Conservation (phyloP, 75 land plant species). For the Cryptomeria japonica region DNA sequence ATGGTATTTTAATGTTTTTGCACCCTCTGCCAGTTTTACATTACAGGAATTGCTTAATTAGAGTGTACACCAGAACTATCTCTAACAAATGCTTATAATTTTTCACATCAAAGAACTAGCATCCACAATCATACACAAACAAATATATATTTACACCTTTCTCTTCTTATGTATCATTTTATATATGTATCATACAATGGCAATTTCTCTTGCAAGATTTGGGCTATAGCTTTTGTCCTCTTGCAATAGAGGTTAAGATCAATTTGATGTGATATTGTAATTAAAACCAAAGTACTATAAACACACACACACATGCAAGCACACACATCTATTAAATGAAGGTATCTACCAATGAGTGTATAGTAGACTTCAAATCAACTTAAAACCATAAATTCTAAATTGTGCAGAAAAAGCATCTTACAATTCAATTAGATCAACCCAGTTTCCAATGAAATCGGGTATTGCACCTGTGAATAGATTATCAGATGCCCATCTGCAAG, state of each 20-base stretch:
- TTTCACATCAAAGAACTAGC: background rate
- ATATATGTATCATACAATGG: too few relatives aligned
- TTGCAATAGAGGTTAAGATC: background rate
- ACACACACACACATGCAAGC: background rate
- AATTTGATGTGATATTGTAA: background rate
- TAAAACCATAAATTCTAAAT: background rate
- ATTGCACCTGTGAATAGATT: too few relatives aligned
- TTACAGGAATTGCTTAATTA: background rate
- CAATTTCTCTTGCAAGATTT: background rate
- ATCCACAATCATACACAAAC: background rate
- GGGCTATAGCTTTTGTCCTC: background rate
- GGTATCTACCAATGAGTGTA: too few relatives aligned
- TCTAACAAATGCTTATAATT: background rate
- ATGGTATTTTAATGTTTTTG: too few relatives aligned
- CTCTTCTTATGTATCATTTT: too few relatives aligned
- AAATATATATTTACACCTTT: too few relatives aligned
- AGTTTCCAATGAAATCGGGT: conserved; percentile 14
- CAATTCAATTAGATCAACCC: conserved; percentile 21
- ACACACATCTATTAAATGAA: too few relatives aligned
- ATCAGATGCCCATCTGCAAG: too few relatives aligned
- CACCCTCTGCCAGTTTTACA: too few relatives aligned
- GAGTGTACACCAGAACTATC: background rate
- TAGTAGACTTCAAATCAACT: background rate
- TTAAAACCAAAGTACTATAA: background rate
- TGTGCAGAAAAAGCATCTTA: conserved; percentile 9